Evolutionary conservation across 306 rosid species (phyloP).

Genomic region (Alnus glutinosa): DNA sequence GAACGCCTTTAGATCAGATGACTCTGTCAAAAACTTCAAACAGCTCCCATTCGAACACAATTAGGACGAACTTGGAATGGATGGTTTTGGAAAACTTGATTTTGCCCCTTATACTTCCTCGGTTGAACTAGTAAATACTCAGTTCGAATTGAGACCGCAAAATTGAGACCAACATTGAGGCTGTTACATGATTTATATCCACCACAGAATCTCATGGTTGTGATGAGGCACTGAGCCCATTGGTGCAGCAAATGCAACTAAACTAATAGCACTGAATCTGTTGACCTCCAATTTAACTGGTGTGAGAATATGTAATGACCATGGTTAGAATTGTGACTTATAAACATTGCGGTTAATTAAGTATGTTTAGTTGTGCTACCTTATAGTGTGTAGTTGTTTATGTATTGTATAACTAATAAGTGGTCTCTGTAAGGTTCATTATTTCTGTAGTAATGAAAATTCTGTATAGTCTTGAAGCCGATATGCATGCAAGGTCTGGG

Average conservation of each 20-base stretch:
- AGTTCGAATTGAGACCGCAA: no score
- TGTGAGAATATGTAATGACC: neutral
- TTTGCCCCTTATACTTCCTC: no score
- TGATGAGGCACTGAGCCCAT: conserved; percentile 2
- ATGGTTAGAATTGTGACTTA: neutral
- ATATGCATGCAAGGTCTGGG: neutral
- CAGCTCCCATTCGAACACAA: no score
- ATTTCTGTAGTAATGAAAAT: neutral
- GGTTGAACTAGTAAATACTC: no score
- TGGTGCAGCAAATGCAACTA: neutral
- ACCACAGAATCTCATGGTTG: neutral
- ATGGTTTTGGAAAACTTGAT: no score
- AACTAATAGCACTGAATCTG: neutral
- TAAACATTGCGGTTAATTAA: neutral
- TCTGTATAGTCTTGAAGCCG: neutral
- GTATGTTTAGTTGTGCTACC: neutral
- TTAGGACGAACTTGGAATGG: no score
- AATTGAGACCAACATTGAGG: neutral
- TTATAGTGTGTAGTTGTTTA: neutral
- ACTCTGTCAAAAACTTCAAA: no score
- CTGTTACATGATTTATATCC: neutral
- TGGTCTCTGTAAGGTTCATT: neutral
- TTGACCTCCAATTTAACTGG: neutral
- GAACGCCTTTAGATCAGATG: no score
- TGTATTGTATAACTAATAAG: neutral